Conservation (phyloP, 768 basidiomycete species). For the Kwoniella mangroviensis region DNA sequence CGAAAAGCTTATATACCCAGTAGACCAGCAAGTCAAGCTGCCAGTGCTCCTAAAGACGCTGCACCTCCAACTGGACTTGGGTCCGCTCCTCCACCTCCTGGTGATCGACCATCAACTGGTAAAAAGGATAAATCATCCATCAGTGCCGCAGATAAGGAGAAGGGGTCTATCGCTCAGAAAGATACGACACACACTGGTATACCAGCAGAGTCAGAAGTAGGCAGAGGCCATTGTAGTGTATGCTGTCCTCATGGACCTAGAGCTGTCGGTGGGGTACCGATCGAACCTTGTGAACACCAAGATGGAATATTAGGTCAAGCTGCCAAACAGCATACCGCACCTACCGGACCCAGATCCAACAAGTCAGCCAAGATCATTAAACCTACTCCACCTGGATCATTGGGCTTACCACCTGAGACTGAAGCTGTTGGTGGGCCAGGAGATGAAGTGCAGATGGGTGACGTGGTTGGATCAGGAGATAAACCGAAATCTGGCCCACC, state of each 20-base stretch:
- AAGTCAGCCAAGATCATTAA: conserved; percentile 10
- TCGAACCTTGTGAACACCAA: conserved; percentile 46
- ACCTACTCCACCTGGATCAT: conserved; percentile 5
- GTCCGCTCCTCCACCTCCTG: conserved; percentile 12
- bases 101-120: conserved; percentile 10
- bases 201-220: conserved; percentile 33
- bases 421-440: conserved; percentile 14
- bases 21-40: conserved; percentile 7
- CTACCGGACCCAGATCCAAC: conserved; percentile 16
- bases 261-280: conserved; percentile 29
- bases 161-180: conserved; percentile 1
- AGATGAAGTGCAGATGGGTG: conserved; percentile 17
- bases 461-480: conserved; percentile 5
- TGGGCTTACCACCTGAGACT: conserved; percentile 15
- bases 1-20: conserved; percentile 36
- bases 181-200: conserved; percentile 11
- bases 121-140: conserved; percentile 27
- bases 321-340: conserved; percentile 11
- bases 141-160: conserved; percentile 7
- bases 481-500: conserved; percentile 17
- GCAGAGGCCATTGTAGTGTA: conserved; percentile 40
- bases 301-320: conserved; percentile 23
- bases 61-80: neutral
- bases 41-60: conserved; percentile 1
- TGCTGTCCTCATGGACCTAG: conserved; percentile 46